These are phyloP conservation scores for Trichosporon ovoides DNA, from an alignment of 1,284 basidiomycete genomes.

Conservation along the genomic window DNA sequence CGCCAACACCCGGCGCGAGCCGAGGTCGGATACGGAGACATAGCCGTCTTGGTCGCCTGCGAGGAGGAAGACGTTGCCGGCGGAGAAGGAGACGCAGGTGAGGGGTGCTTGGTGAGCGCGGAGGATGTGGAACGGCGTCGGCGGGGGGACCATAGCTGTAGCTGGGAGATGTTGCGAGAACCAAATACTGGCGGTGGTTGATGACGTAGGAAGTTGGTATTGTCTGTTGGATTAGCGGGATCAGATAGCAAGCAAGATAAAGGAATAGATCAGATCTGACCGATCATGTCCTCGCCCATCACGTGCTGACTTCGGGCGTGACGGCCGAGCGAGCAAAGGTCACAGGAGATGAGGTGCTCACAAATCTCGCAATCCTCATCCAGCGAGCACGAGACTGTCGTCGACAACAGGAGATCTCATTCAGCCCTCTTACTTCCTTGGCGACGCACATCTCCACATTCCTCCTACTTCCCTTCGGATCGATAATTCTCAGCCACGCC, in stretches of 20 bases:
- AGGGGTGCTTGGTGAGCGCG: conserved; percentile 63
- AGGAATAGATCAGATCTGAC: not conserved
- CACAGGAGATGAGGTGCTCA: not conserved
- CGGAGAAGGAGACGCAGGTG: conserved; percentile 54
- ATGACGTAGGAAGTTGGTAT: not conserved
- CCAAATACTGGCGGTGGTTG: not conserved
- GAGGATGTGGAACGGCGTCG: conserved; percentile 65
- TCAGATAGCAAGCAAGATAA: not conserved
- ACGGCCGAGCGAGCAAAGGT: not conserved
- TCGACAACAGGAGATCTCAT: not conserved
- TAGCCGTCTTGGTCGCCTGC: conserved; percentile 64
- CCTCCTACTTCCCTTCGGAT: not conserved
- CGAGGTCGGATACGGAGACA: conserved; percentile 66
- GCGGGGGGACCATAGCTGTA: conserved; percentile 27
- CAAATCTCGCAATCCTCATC: conserved; percentile 3
- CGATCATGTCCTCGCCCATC: not conserved
- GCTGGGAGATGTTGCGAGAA: not conserved
- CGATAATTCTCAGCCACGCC: not conserved
- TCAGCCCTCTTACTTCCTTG: not conserved
- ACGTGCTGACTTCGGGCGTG: not conserved
- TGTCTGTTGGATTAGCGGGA: not conserved
- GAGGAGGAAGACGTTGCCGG: conserved; percentile 68
- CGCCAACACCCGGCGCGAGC: conserved; percentile 62
- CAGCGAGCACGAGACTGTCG: not conserved
- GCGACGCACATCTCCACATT: not conserved